Evolutionary conservation across 2,329 filamentous ascomycete genomes (phyloP), one percentile per base, ranked within the genome.

Genomic region (Metarhizium robertsii): DNA sequence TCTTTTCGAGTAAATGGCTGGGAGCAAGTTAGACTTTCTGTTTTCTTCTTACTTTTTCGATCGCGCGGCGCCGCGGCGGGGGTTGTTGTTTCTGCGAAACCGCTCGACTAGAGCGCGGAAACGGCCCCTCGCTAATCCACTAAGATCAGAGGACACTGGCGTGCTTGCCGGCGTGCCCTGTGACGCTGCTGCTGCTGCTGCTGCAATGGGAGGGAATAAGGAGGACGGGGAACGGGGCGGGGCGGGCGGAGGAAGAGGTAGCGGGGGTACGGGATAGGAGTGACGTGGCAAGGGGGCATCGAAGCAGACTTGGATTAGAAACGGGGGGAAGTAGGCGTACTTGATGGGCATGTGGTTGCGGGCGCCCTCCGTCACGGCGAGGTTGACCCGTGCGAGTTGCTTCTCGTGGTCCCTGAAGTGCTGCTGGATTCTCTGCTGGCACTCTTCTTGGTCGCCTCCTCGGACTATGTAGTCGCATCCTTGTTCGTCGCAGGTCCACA

Each of bases 401-500:
- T 75, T 73, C 45, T 83, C 79, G 63, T 90, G 86, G 53, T 79
- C 73, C 43, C 74, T 59, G 43, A 85, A 79, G 64, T 90, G 87
- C 50, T 79, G 73, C 18, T 73, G 74, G 49, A 90, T 85, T 10
- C 80, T 69, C 4, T 74, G 70, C 57, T 81, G 77, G 29, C 80
- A 80, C 0, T 77, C 73, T 3, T 77, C 69, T 46, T 79, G 75
- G 48, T 82, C 78, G n/a, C 81, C 82, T 2, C 77, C 78, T 58
- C 84, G 84, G 11, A 89, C 81, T 45, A 84, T 75, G 61, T 84
- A 84, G 42, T 71, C 71, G 63, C 87, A 90, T 29, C 79, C 83
- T 11, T 83, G 79, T 58, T 86, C 76, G 4, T 79, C 78, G 62
- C 87, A 90, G 1, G 72, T 73, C 86, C 86, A 90, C 0, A 82